Base-by-base conservation (phyloP, 305 asterid genomes). In the Stenogyne calaminthoides region DNA sequence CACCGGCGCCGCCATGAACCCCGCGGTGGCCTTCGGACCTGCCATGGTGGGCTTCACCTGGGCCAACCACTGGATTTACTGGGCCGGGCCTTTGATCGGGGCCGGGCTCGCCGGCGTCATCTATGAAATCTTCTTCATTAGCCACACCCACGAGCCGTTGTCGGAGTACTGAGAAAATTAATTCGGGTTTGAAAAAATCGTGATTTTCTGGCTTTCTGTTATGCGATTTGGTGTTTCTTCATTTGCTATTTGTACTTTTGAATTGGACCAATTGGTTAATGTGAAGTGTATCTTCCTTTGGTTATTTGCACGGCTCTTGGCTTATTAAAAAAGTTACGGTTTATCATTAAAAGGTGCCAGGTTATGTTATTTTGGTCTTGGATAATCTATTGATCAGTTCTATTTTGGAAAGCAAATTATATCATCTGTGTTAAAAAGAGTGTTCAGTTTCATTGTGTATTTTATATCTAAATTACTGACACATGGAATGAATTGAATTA, bases 1-100 rank as follows among this genome's bases (percentile, higher is more conserved):
- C 83, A 84, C 91, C 59, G 88, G 91, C 11, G 91, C 88, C 5
- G 82, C 91, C 34, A 82, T 84, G 88, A 86, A 86, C 88, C 91
- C 91, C 0, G 91, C 91, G 0, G 91, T 86, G 3, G 76, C 84
- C 0, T 86, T 86, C 69, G 91, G 91, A 0, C 88, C 91, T 0
- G 88, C 91, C 11, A 0, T 86, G 49, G 81, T 84, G 46, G 64
- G 80, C 59, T 77, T 80, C 78, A 66, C 29, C 61, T 86, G 75
- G 77, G 51, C 61, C 29, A 0, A 73, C 78, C 91, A 86, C 80
- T 86, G 91, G 91, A 67, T 84, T 5, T 86, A 86, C 83, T 86
- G 91, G 91, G 91, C 80, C 54, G 91, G 91, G 18, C 91, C 91
- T 0, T 76, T 86, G 6, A 16, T 82, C 20, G 91, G 91, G 1